Evolutionary conservation across 257 asterid species (phyloP).

Genomic region (Leonotis leonurus): DNA sequence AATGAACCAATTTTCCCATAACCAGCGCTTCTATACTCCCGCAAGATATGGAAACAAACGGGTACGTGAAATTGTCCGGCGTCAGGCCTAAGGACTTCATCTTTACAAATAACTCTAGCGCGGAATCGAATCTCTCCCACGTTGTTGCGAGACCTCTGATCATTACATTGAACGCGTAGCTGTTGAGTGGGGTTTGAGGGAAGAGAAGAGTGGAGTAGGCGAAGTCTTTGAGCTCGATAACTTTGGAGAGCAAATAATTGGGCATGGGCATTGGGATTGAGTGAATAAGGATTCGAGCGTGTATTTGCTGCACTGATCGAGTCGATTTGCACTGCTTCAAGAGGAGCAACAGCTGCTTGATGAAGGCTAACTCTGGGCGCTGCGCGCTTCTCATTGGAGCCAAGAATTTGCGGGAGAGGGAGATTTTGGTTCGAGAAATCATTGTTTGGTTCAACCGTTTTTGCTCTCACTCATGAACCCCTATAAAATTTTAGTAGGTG

Average conservation of each 20-base stretch:
- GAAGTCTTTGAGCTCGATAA: constrained; percentile 53
- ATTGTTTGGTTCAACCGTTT: constrained; percentile 8
- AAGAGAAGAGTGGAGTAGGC: constrained; percentile 44
- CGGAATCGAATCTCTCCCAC: constrained; percentile 57
- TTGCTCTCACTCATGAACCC: no score
- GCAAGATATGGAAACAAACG: constrained; percentile 71
- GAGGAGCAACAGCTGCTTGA: constrained; percentile 35
- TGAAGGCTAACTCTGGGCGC: constrained; percentile 13
- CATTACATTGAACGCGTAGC: constrained; percentile 69
- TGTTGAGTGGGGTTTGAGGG: constrained; percentile 44
- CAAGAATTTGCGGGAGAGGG: constrained; percentile 26
- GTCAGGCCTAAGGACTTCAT: constrained; percentile 51
- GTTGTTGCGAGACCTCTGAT: constrained; percentile 71
- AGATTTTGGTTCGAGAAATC: constrained; percentile 19
- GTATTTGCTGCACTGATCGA: constrained; percentile 54
- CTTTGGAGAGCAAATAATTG: constrained; percentile 55
- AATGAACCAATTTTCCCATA: constrained; percentile 49
- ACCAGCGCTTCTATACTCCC: constrained; percentile 39
- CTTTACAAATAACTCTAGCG: constrained; percentile 37
- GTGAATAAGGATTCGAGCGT: constrained; percentile 52
- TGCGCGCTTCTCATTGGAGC: constrained; percentile 12
- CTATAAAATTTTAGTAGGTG: no score
- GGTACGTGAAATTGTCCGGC: constrained; percentile 81
- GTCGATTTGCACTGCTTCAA: constrained; percentile 44
- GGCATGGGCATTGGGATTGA: constrained; percentile 70